phyloP scores from a whole-genome alignment of 495 filamentous ascomycete species.

The Geoglossum glabrum region DNA sequence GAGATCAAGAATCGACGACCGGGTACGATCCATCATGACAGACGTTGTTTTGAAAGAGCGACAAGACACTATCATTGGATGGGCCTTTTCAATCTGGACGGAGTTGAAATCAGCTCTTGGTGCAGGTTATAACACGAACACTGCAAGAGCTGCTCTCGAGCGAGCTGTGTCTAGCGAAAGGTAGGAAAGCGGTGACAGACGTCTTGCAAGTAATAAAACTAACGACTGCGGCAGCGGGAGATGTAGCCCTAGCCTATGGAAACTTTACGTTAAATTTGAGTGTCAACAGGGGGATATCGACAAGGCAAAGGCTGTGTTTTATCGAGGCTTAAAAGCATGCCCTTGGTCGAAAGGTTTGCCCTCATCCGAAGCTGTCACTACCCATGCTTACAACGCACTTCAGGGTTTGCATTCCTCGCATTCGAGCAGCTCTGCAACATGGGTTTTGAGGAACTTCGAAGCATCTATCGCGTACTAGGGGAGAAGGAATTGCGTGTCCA shows the following conservation, averaged over 20 bases:
- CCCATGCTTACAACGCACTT: background rate
- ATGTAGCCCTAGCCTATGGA: conserved; percentile 33
- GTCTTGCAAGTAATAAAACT: conserved; percentile 18
- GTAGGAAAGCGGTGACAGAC: background rate
- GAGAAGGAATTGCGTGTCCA: conserved; percentile 7
- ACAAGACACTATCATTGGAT: conserved; percentile 29
- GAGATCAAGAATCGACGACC: conserved; percentile 48
- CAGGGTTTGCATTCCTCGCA: conserved; percentile 1
- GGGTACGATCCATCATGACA: conserved; percentile 39
- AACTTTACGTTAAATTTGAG: conserved; percentile 39
- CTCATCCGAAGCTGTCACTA: background rate
- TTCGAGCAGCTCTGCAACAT: conserved; percentile 1
- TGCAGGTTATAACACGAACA: conserved; percentile 33
- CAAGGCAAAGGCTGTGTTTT: conserved; percentile 28
- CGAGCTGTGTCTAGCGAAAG: conserved; percentile 29
- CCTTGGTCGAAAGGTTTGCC: conserved; percentile 43
- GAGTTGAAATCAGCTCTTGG: conserved; percentile 31
- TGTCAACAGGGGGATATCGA: conserved; percentile 16
- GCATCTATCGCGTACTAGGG: conserved; percentile 3
- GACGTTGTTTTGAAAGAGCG: conserved; percentile 23
- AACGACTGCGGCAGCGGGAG: conserved; percentile 15
- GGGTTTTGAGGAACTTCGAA: background rate
- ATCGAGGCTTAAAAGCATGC: conserved; percentile 34
- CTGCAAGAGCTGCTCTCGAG: conserved; percentile 50
- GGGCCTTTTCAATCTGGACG: conserved; percentile 45